Conservation (phyloP, 176 grass and related monocot genomes). For the Raddia distichophylla region DNA sequence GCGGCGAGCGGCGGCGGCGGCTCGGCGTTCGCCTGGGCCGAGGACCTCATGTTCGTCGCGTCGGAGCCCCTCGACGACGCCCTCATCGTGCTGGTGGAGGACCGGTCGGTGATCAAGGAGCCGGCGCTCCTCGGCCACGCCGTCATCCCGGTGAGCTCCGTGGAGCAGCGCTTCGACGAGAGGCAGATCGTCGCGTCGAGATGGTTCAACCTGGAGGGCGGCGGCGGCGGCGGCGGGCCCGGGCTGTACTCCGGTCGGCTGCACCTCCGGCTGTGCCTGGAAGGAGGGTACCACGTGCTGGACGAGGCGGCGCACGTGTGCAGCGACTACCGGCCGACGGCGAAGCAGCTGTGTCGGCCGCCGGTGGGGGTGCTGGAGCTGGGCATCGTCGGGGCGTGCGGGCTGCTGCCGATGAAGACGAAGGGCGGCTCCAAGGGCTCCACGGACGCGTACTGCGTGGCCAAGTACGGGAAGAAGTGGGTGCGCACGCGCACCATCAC, state of each 20-base stretch:
- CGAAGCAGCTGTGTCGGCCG: slow-evolving; percentile 93
- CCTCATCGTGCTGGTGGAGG: slow-evolving; percentile 75
- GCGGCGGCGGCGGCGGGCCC: slow-evolving; percentile 15
- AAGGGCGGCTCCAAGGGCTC: slow-evolving; percentile 77
- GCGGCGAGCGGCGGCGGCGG: slow-evolving; percentile 60
- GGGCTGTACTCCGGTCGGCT: slow-evolving; percentile 75
- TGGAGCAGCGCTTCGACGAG: slow-evolving; percentile 86
- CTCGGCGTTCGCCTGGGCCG: slow-evolving; percentile 83
- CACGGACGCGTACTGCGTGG: slow-evolving; percentile 92
- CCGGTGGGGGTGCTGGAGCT: slow-evolving; percentile 88
- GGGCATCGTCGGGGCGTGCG: slow-evolving; percentile 76
- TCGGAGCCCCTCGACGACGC: slow-evolving; percentile 74
- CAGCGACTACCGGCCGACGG: slow-evolving; percentile 95
- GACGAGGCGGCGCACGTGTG: slow-evolving; percentile 97
- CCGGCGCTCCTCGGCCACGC: slow-evolving; percentile 63
- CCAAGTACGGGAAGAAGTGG: slow-evolving; percentile 99
- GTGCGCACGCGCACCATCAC: slow-evolving; percentile 83
- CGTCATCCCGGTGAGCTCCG: slow-evolving; percentile 53
- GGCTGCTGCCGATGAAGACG: slow-evolving; percentile 90
- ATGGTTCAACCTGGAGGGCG: slow-evolving; percentile 74
- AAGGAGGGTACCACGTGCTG: slow-evolving; percentile 92
- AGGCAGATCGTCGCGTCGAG: slow-evolving; percentile 68
- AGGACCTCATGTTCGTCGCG: slow-evolving; percentile 92
- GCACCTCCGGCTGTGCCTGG: slow-evolving; percentile 77
- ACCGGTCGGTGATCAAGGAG: slow-evolving; percentile 76